These are phyloP conservation scores for Pythium scleroteichum DNA, from an alignment of 352 stramenopile genomes.

Conservation along the genomic window DNA sequence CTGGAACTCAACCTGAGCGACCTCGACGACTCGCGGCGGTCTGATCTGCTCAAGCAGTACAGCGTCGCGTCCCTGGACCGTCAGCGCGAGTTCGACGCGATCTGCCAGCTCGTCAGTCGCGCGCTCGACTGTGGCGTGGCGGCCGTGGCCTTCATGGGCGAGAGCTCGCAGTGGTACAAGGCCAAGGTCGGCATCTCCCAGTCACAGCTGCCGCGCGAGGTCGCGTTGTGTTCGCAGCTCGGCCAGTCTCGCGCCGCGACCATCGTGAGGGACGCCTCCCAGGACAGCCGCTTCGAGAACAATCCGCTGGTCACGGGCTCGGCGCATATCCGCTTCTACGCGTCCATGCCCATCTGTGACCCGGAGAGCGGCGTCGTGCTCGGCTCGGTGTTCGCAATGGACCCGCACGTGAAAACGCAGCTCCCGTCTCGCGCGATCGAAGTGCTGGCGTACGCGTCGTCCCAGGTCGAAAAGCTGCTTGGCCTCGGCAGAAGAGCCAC, in stretches of 20 bases:
- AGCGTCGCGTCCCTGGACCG: slow-evolving; percentile 43
- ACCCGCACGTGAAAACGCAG: slow-evolving; percentile 48
- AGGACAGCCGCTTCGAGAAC: slow-evolving; percentile 82
- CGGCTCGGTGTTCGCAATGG: slow-evolving; percentile 85
- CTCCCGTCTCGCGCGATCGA: slow-evolving; percentile 60
- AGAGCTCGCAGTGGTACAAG: slow-evolving; percentile 71
- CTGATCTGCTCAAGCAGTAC: slow-evolving; percentile 45
- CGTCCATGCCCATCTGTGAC: slow-evolving; percentile 70
- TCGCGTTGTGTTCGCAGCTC: slow-evolving; percentile 67
- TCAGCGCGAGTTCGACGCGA: slow-evolving; percentile 68
- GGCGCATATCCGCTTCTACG: slow-evolving; percentile 93
- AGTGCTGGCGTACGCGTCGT: slow-evolving; percentile 65
- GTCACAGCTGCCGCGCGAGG: slow-evolving; percentile 52
- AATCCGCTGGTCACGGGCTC: slow-evolving; percentile 89
- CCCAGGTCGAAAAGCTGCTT: slow-evolving; percentile 54
- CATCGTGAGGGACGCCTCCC: slow-evolving; percentile 77
- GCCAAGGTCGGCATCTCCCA: slow-evolving; percentile 69
- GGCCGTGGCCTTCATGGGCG: slow-evolving; percentile 67
- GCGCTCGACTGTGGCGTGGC: slow-evolving; percentile 63
- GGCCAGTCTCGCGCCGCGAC: slow-evolving; percentile 50
- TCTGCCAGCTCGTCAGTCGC: slow-evolving; percentile 68
- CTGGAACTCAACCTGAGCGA: slow-evolving; percentile 34
- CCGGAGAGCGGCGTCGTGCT: slow-evolving; percentile 55
- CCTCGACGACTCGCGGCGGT: slow-evolving; percentile 47
- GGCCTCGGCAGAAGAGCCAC: not conserved